These are phyloP conservation scores for Phytophthora idaei DNA, from an alignment of 352 stramenopile genomes.

Conservation along the genomic window DNA sequence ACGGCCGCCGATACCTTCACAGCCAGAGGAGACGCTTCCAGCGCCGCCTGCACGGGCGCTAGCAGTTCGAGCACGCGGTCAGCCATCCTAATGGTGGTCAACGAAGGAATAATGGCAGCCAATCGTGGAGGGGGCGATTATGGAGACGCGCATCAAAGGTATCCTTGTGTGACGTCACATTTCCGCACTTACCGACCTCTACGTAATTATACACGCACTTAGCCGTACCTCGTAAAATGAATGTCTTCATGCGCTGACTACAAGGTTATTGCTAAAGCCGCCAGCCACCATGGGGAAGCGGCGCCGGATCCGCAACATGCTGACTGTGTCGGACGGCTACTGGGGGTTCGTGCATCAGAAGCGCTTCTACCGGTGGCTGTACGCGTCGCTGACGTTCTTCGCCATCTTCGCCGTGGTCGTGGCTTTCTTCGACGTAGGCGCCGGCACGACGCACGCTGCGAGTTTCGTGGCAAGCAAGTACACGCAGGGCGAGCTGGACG, in stretches of 20 bases:
- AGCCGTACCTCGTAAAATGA: not conserved
- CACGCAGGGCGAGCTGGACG: conserved; percentile 63
- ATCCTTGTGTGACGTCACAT: conserved; percentile 24
- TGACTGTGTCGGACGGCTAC: conserved; percentile 76
- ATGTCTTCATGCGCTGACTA: conserved; percentile 15
- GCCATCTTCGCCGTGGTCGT: conserved; percentile 79
- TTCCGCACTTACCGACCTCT: conserved; percentile 2
- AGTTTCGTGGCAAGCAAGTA: conserved; percentile 59
- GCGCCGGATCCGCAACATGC: conserved; percentile 67
- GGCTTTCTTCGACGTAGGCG: conserved; percentile 73
- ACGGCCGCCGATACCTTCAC: conserved; percentile 53
- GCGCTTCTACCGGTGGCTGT: conserved; percentile 76
- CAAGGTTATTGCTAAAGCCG: not conserved
- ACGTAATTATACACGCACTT: not conserved
- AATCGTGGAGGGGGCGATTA: conserved; percentile 1
- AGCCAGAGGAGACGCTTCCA: conserved; percentile 40
- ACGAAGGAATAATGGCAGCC: conserved; percentile 17
- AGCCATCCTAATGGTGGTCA: conserved; percentile 24
- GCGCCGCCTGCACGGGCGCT: conserved; percentile 34
- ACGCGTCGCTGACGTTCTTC: conserved; percentile 76
- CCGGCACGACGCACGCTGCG: conserved; percentile 53
- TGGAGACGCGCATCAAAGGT: not conserved
- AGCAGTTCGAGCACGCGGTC: conserved; percentile 35
- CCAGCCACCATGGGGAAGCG: conserved; percentile 59
- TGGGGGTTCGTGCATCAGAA: conserved; percentile 80